Conservation (phyloP, 768 basidiomycete genomes). For the Mycena alexandri region DNA sequence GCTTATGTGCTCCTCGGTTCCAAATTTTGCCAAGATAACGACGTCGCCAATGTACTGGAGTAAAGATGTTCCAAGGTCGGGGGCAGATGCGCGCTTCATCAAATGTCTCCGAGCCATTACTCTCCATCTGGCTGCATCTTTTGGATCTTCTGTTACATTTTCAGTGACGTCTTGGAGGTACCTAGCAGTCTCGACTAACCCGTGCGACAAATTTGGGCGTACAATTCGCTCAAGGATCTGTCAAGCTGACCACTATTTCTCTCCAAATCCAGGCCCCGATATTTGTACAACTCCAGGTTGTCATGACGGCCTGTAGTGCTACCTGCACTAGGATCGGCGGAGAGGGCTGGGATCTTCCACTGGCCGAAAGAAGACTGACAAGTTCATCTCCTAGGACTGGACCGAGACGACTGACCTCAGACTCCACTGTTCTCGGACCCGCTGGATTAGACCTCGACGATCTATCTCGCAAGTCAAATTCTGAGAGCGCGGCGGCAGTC, state of each 20-base stretch:
- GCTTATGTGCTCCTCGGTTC: background rate
- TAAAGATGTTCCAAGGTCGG: background rate
- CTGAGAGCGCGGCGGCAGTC: background rate
- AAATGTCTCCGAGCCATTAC: constrained; percentile 36
- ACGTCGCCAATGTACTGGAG: background rate
- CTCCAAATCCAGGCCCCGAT: background rate
- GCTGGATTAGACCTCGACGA: too few species aligned
- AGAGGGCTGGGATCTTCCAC: background rate
- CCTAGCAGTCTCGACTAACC: background rate
- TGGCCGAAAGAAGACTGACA: background rate
- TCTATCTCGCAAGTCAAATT: background rate
- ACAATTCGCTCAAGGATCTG: background rate
- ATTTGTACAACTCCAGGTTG: background rate
- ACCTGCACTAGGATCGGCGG: constrained; percentile 3
- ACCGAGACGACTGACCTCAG: background rate
- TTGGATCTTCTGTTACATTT: constrained; percentile 3
- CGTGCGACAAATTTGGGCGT: background rate
- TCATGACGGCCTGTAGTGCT: constrained; percentile 1
- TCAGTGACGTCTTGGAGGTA: too few species aligned
- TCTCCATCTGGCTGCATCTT: constrained; percentile 18
- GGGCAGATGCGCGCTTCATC: background rate
- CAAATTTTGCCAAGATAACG: background rate
- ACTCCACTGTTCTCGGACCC: too few species aligned
- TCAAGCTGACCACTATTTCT: background rate
- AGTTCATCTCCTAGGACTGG: background rate